Conservation (phyloP, 208 protist species). For the Trypanosoma scelopori region DNA sequence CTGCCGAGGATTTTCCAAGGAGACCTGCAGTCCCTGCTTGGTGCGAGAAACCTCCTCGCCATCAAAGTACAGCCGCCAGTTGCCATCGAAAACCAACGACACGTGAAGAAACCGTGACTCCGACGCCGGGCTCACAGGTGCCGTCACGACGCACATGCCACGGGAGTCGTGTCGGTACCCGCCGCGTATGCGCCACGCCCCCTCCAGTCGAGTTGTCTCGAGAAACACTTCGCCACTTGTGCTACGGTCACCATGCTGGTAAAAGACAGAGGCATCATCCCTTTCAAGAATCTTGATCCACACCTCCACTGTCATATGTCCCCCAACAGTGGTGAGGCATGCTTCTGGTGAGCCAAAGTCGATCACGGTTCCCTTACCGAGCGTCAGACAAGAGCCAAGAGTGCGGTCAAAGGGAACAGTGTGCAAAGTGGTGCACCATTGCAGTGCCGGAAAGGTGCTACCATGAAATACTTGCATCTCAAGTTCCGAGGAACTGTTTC, state of each 20-base stretch:
- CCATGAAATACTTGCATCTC: conserved; percentile 42
- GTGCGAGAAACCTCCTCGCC: conserved; percentile 67
- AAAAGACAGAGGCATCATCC: conserved; percentile 77
- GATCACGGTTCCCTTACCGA: conserved; percentile 70
- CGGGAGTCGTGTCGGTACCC: conserved; percentile 87
- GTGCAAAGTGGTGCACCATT: conserved; percentile 31
- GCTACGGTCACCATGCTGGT: conserved; percentile 87
- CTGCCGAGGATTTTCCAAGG: conserved; percentile 68
- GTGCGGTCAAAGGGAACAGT: conserved; percentile 23
- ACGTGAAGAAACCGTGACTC: conserved; percentile 79
- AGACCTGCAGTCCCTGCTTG: conserved; percentile 67
- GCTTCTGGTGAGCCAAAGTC: conserved; percentile 74
- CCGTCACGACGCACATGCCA: conserved; percentile 71
- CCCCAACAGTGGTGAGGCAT: conserved; percentile 56
- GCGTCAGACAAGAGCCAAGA: conserved; percentile 44
- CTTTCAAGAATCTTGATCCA: conserved; percentile 81
- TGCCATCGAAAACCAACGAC: conserved; percentile 84
- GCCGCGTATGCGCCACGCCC: conserved; percentile 74
- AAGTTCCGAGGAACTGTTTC: conserved; percentile 16
- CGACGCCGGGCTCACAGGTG: conserved; percentile 58
- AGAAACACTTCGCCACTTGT: conserved; percentile 90
- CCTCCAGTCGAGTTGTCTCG: conserved; percentile 76
- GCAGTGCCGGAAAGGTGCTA: conserved; percentile 38
- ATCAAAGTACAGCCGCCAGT: conserved; percentile 85
- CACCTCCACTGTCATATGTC: conserved; percentile 86